phyloP scores from a whole-genome alignment of 176 grass and related monocot species.

The Chloris gayana region DNA sequence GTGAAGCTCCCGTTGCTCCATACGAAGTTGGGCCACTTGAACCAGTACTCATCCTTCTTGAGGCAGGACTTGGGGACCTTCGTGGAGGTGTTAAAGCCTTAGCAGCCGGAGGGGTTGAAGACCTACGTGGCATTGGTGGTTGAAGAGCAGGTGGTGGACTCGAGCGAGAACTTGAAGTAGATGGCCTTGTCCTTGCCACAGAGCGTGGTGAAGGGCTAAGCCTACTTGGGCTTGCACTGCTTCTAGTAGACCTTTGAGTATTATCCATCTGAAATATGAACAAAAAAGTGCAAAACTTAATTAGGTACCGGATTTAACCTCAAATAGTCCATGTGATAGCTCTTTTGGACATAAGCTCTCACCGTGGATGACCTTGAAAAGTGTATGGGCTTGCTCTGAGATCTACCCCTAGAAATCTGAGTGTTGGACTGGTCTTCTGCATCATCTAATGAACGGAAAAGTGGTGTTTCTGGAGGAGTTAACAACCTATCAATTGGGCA shows the following conservation, averaged over 20 bases:
- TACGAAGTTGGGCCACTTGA: conserved; percentile 42
- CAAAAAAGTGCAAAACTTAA: conserved; percentile 9
- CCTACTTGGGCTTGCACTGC: conserved; percentile 82
- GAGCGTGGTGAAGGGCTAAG: conserved; percentile 74
- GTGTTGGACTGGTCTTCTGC: conserved; percentile 49
- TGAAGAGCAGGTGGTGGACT: conserved; percentile 61
- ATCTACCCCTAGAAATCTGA: conserved; percentile 68
- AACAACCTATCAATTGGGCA: conserved; percentile 67
- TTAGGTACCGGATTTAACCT: conserved; percentile 1
- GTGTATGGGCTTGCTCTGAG: conserved; percentile 63
- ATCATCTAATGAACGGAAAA: conserved; percentile 89
- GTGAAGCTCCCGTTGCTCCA: conserved; percentile 72
- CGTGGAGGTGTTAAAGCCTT: conserved; percentile 62
- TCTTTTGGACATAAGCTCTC: conserved; percentile 20
- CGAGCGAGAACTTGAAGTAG: conserved; percentile 68
- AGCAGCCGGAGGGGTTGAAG: conserved; percentile 64
- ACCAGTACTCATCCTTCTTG: conserved; percentile 75
- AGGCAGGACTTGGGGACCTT: conserved; percentile 73
- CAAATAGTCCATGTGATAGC: conserved; percentile 26
- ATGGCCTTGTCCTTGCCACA: conserved; percentile 58
- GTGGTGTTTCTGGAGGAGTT: conserved; percentile 91
- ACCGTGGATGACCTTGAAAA: conserved; percentile 77
- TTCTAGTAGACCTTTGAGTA: conserved; percentile 73
- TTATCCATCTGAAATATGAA: conserved; percentile 57
- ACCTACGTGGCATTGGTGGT: conserved; percentile 50